Conservation (phyloP, 208 protist genomes). For the Novymonas esmeraldas region DNA sequence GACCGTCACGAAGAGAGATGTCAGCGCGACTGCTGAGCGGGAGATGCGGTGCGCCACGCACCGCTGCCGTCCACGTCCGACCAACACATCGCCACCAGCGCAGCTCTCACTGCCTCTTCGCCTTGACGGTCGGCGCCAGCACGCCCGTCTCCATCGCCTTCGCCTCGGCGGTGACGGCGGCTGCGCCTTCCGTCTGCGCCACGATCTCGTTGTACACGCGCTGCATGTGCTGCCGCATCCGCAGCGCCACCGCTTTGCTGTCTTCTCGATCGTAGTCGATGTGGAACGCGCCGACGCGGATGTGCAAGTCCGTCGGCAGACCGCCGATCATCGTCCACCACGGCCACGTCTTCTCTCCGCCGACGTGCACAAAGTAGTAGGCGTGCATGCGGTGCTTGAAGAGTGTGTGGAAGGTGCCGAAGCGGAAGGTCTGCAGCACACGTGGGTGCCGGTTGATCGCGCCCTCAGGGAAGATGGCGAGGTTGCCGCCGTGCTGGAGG, state of each 20-base stretch:
- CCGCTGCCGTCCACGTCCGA: too few species aligned
- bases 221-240: constrained; percentile 58
- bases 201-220: constrained; percentile 41
- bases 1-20: too few species aligned
- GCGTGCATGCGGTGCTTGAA: constrained; percentile 56
- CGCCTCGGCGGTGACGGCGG: constrained; percentile 14
- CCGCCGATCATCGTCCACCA: constrained; percentile 43
- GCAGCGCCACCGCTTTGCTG: constrained; percentile 38
- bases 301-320: constrained; percentile 48
- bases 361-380: constrained; percentile 58
- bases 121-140: background rate
- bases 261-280: constrained; percentile 51
- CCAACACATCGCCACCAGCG: background rate
- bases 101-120: constrained; percentile 2
- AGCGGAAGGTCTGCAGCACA: constrained; percentile 60
- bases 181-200: constrained; percentile 10
- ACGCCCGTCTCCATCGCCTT: constrained; percentile 1
- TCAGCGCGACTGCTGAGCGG: too few species aligned
- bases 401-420: constrained; percentile 62
- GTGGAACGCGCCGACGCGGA: constrained; percentile 33
- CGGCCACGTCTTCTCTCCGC: constrained; percentile 67
- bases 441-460: constrained; percentile 60
- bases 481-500: constrained; percentile 39
- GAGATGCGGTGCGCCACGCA: too few species aligned
- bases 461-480: constrained; percentile 77